A percentile compares a stretch with the other conserved stretches of the same genome.
phyloP scores from a whole-genome alignment of 208 protist species.

The Leishmania tarentolae region DNA sequence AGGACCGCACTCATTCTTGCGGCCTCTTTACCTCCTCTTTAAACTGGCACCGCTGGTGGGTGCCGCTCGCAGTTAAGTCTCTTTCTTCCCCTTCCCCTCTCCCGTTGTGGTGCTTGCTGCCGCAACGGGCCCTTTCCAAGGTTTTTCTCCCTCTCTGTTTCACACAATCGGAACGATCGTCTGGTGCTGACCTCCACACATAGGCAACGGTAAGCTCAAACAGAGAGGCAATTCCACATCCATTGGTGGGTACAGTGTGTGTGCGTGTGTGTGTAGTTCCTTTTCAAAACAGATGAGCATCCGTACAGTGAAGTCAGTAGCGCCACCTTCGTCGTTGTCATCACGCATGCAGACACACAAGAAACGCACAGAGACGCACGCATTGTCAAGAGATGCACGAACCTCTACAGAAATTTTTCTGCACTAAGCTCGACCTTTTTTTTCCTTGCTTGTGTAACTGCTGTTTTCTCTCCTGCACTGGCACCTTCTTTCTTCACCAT shows the following conservation, averaged over 20 bases:
- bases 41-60: not conserved
- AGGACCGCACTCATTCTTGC: not conserved
- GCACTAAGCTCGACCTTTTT: not conserved
- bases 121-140: not conserved
- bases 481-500: not conserved
- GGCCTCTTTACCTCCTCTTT: not conserved
- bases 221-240: not conserved
- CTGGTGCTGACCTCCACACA: not conserved
- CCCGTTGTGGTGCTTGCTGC: not conserved
- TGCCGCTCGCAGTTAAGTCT: not conserved
- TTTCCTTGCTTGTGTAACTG: not conserved
- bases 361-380: not conserved
- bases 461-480: not conserved
- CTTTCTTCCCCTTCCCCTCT: not conserved
- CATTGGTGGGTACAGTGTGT: not conserved
- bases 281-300: not conserved
- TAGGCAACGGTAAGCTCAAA: not conserved
- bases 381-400: not conserved
- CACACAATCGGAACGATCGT: not conserved
- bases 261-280: not conserved
- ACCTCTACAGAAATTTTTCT: not conserved
- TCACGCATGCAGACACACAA: not conserved
- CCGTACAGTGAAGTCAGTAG: not conserved
- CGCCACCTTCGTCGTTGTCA: not conserved
- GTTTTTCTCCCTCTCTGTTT: not conserved